Conservation (phyloP, 2,329 filamentous ascomycete genomes). For the Parastagonospora avenae region DNA sequence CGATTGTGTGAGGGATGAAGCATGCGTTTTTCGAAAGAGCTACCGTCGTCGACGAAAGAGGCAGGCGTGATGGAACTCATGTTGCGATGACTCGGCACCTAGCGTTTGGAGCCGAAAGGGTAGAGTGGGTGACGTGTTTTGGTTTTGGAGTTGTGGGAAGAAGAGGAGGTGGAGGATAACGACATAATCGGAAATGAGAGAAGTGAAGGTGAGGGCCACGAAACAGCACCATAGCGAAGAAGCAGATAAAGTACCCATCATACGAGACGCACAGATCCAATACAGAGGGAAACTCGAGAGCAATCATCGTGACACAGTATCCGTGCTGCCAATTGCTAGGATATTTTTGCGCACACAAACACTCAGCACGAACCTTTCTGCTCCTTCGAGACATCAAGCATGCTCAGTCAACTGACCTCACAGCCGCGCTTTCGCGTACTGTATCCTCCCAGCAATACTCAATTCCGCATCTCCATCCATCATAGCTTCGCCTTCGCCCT, state of each 20-base stretch:
- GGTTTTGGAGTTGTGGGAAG: background rate
- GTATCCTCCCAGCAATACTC: background rate
- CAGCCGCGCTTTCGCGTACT: too few relatives aligned
- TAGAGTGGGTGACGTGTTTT: background rate
- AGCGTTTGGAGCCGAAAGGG: background rate
- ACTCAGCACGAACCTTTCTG: constrained; percentile 8
- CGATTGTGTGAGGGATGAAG: constrained; percentile 12
- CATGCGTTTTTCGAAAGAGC: constrained; percentile 19
- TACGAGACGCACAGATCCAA: background rate
- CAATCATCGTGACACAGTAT: constrained; percentile 13
- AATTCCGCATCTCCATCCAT: background rate
- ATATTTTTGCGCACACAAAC: constrained; percentile 18
- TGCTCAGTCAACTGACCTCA: too few relatives aligned
- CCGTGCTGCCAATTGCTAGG: constrained; percentile 11
- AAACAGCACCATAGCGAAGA: background rate
- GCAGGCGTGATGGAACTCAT: constrained; percentile 22
- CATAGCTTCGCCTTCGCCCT: constrained; percentile 66
- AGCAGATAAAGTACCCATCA: background rate
- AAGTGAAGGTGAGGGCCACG: constrained; percentile 7
- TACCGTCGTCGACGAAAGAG: constrained; percentile 33
- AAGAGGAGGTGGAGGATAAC: constrained; percentile 1
- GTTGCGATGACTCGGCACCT: background rate
- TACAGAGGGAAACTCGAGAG: background rate
- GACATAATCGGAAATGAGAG: constrained; percentile 2
- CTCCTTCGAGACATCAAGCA: constrained; percentile 1